Conservation (phyloP, 2,329 filamentous ascomycete species). For the Penicillium sp. region DNA sequence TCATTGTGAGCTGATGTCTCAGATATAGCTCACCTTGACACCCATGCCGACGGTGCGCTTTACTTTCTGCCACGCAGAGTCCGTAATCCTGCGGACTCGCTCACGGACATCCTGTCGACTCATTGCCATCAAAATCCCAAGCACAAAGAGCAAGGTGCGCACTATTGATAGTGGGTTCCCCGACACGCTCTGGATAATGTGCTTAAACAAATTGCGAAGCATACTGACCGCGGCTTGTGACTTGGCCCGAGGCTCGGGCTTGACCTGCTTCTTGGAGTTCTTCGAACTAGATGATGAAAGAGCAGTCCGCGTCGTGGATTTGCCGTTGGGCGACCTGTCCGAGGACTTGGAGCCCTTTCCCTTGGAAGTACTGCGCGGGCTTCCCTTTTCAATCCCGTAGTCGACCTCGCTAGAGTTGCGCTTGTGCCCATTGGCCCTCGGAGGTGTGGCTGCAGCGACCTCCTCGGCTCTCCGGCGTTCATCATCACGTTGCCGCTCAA, state of each 20-base stretch:
- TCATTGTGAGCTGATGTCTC: constrained; percentile 11
- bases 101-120: constrained; percentile 71
- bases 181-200: constrained; percentile 50
- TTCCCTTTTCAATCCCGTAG: constrained; percentile 61
- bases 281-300: constrained; percentile 35
- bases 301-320: constrained; percentile 28
- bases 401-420: constrained; percentile 63
- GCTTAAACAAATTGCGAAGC: constrained; percentile 49
- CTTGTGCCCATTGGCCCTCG: constrained; percentile 37
- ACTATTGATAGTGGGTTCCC: constrained; percentile 54
- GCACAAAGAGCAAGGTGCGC: constrained; percentile 68
- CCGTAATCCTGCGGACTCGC: constrained; percentile 64
- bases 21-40: constrained; percentile 96
- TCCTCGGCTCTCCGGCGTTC: constrained; percentile 40
- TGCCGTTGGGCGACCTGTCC: constrained; percentile 27
- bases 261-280: constrained; percentile 38
- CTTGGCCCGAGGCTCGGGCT: constrained; percentile 28
- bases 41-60: constrained; percentile 88
- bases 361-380: constrained; percentile 33
- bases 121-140: constrained; percentile 72
- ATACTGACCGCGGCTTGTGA: constrained; percentile 45
- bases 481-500: constrained; percentile 47
- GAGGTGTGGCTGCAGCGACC: constrained; percentile 39
- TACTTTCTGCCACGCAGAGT: constrained; percentile 72
- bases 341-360: constrained; percentile 17